Conservation (phyloP, 345 rosid genomes). For the Streptanthus diversifolius region DNA sequence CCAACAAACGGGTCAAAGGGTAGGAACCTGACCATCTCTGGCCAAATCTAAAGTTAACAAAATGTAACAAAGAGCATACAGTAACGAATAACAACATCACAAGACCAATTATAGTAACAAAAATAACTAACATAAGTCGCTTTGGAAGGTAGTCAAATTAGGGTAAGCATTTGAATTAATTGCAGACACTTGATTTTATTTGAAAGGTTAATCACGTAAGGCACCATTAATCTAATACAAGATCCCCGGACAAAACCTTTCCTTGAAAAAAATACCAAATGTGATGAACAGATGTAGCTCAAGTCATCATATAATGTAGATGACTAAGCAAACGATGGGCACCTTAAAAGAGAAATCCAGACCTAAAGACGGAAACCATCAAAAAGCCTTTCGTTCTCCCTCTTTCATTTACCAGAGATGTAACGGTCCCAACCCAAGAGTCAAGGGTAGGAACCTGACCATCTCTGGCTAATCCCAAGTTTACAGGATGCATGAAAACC, state of each 20-base stretch:
- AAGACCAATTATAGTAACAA: neutral
- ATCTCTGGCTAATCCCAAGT: slow-evolving; percentile 24
- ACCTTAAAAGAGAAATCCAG: slow-evolving; percentile 31
- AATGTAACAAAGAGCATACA: neutral
- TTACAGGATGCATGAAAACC: neutral
- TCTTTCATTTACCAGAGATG: slow-evolving; percentile 43
- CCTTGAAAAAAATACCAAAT: neutral
- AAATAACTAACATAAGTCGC: neutral
- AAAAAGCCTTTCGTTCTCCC: slow-evolving; percentile 30
- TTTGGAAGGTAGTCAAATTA: neutral
- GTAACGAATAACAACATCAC: neutral
- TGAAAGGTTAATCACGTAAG: neutral
- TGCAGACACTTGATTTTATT: neutral
- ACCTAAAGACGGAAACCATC: slow-evolving; percentile 41
- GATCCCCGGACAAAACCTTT: neutral
- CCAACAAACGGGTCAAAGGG: slow-evolving; percentile 27
- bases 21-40: slow-evolving; percentile 44
- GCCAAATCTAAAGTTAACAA: neutral
- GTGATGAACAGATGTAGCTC: slow-evolving; percentile 38
- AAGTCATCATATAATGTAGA: slow-evolving; percentile 17
- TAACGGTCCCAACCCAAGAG: slow-evolving; percentile 40
- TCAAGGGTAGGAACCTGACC: slow-evolving; percentile 41
- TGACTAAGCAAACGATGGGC: slow-evolving; percentile 36
- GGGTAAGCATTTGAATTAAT: neutral
- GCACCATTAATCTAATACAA: neutral